Percentiles rank a stretch among this genome's conserved stretches.
Conservation (phyloP, 108 stramenopile species). For the Cafeteria roenbergensis region DNA sequence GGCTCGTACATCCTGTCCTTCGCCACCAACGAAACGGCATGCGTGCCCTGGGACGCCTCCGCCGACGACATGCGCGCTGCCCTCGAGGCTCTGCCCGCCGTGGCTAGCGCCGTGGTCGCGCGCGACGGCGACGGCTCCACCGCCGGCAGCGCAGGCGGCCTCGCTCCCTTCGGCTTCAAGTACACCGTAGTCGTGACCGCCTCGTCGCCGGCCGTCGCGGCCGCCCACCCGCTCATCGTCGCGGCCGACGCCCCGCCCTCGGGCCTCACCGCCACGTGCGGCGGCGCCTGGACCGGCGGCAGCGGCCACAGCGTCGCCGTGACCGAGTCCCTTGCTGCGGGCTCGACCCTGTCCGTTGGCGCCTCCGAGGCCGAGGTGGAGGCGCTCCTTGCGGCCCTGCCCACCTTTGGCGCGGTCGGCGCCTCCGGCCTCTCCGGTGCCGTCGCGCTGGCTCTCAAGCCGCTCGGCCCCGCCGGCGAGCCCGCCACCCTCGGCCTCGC, state of each 20-base stretch:
- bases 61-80: conserved; percentile 43
- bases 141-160: not conserved
- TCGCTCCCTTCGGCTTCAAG: conserved; percentile 12
- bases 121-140: conserved; percentile 1
- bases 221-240: not conserved
- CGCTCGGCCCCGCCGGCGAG: no score
- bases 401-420: not conserved
- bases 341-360: not conserved
- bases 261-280: not conserved
- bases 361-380: conserved; percentile 8
- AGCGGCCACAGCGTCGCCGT: not conserved
- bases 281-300: not conserved
- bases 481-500: no score
- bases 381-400: conserved; percentile 1
- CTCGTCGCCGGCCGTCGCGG: not conserved
- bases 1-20: conserved; percentile 1
- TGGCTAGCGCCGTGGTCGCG: conserved; percentile 3
- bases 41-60: conserved; percentile 42
- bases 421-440: no score
- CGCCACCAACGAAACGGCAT: conserved; percentile 25
- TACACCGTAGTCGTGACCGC: conserved; percentile 18
- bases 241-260: not conserved
- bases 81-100: conserved; percentile 36
- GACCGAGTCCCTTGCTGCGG: not conserved
- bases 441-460: no score